These are phyloP conservation scores for Bifiguratus adelaidae DNA, from an alignment of 192 early-diverging fungal genomes.

Conservation along the genomic window DNA sequence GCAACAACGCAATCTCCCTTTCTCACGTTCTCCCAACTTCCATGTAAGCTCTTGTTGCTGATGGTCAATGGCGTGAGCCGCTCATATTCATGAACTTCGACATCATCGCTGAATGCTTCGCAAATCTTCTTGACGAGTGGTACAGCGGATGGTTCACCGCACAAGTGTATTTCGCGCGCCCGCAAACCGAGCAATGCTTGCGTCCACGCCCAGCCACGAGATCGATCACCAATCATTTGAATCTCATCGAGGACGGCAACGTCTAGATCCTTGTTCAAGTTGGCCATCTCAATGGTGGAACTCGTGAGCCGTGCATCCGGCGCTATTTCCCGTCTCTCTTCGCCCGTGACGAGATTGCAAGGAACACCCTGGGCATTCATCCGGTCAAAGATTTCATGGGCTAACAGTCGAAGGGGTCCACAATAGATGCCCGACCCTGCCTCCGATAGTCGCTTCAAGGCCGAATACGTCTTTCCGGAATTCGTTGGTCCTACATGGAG, in stretches of 20 bases:
- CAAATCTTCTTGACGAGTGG: conserved; percentile 67
- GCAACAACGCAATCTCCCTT: conserved; percentile 86
- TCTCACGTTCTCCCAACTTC: conserved; percentile 43
- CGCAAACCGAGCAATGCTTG: conserved; percentile 68
- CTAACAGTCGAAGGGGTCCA: conserved; percentile 85
- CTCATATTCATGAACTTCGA: conserved; percentile 68
- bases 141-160: conserved; percentile 84
- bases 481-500: conserved; percentile 97
- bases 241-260: conserved; percentile 96
- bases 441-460: conserved; percentile 59
- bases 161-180: conserved; percentile 84
- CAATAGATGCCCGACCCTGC: conserved; percentile 67
- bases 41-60: conserved; percentile 36
- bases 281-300: conserved; percentile 90
- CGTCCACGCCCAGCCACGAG: conserved; percentile 95
- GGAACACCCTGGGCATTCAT: conserved; percentile 65
- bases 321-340: conserved; percentile 57
- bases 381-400: conserved; percentile 86
- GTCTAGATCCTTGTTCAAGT: conserved; percentile 37
- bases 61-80: conserved; percentile 63
- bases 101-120: conserved; percentile 60
- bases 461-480: conserved; percentile 91
- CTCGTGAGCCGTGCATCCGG: conserved; percentile 40
- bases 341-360: conserved; percentile 85
- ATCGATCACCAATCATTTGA: conserved; percentile 83